Conservation (phyloP, 2,329 filamentous ascomycete species). For the Teratosphaeria destructans region DNA sequence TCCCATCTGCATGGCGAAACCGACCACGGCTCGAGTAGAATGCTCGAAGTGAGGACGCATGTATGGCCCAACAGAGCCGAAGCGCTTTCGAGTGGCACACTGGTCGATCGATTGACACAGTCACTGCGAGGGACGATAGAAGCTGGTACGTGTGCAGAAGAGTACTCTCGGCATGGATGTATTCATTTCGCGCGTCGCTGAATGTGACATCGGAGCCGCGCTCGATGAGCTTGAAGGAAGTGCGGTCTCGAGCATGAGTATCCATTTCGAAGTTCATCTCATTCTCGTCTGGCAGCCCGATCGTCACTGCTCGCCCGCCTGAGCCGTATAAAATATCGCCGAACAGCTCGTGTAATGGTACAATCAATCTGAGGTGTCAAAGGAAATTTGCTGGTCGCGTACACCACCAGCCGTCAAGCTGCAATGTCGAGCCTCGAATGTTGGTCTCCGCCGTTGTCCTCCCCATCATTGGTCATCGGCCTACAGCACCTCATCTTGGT, state of each 20-base stretch:
- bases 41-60: too few relatives aligned
- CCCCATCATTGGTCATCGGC: constrained; percentile 43
- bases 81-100: too few relatives aligned
- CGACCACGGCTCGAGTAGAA: too few relatives aligned
- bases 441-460: constrained; percentile 8
- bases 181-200: neutral
- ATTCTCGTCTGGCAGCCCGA: neutral
- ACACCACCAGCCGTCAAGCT: neutral
- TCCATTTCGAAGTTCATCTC: neutral
- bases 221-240: neutral
- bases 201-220: neutral
- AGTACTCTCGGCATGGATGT: neutral
- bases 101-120: too few relatives aligned
- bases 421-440: neutral
- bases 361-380: neutral
- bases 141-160: neutral
- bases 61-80: too few relatives aligned
- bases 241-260: neutral
- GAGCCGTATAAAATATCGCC: neutral
- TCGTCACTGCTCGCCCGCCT: neutral
- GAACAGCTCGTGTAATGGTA: neutral
- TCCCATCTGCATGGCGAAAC: too few relatives aligned
- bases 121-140: too few relatives aligned
- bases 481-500: constrained; percentile 42
- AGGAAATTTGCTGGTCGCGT: neutral